Base-by-base conservation (phyloP, 345 rosid genomes). In the Citrus cavaleriei region DNA sequence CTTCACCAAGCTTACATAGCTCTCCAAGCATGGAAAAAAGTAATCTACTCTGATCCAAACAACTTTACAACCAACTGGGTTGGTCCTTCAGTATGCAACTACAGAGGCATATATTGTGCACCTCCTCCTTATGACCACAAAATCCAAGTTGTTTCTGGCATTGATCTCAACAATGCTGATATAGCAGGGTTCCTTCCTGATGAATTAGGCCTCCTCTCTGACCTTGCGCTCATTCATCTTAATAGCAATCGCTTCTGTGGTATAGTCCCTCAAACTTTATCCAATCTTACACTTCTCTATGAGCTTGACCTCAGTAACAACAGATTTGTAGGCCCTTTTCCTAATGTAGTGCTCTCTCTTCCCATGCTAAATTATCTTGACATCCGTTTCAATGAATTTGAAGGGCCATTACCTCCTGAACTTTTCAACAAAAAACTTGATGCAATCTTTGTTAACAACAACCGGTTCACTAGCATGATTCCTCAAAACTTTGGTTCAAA, bases 261-360 rank as follows among this genome's bases (percentile, higher is more conserved):
- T 14, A 82, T 90, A 77, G 79, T 95, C 78, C 98, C 98, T 32
- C 82, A 61, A 59, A 81, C 87, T 25, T 57, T 93, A 55, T 70
- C 95, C 61, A 88, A 91, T 55, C 90, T 93, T n/a, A 72, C 93
- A 0, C 86, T 90, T 75, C 90, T 93, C 75, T 86, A 74, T 60
- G 98, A 95, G 89, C 95, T 95, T 25, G 98, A 95, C 81, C 81
- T 95, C 35, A 95, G 98, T 61, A 93, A 92, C 82, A 95, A 95
- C 87, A 81, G 98, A 74, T 95, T 95, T 24, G 97, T 93, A 6
- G 98, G 98, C 42, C 88, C 89, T 67, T 95, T 95, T 62, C 99
- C 98, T 2, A 75, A 77, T 2, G 88, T 84, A 0, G 93, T 93
- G 46, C 97, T 95, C 68, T 81, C 91, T 12, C 88, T 95, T 64